A percentile compares a stretch with the other conserved stretches of the same genome.
Conservation (phyloP, 75 land plant genomes). For the Pseudotsuga menziesii region DNA sequence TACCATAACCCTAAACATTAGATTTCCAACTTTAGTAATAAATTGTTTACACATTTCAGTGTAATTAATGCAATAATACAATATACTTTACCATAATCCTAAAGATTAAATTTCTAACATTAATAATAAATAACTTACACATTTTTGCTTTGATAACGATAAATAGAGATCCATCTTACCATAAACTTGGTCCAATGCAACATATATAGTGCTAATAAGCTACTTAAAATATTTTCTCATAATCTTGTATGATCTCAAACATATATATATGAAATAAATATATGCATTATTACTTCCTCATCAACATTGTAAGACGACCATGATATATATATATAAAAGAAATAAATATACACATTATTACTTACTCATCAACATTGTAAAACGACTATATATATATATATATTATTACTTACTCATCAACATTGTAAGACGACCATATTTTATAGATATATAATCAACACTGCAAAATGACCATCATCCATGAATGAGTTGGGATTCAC, state of each 20-base stretch:
- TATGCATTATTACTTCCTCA: too few species aligned
- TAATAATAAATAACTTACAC: neutral
- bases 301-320: too few species aligned
- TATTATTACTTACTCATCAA: too few species aligned
- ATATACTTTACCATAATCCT: too few species aligned
- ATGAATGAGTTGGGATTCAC: neutral
- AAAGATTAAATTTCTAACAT: too few species aligned
- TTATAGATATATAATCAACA: too few species aligned
- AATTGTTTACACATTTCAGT: neutral
- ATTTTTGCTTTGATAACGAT: neutral
- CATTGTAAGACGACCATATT: too few species aligned
- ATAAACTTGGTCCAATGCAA: constrained; percentile 14
- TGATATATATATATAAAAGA: neutral
- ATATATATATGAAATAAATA: neutral
- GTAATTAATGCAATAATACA: too few species aligned
- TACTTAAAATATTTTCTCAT: constrained; percentile 9
- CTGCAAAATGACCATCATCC: constrained; percentile 17
- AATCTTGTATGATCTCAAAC: constrained; percentile 20
- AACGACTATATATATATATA: constrained; percentile 14
- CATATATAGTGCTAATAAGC: constrained; percentile 2
- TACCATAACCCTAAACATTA: too few species aligned
- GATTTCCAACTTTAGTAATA: too few species aligned
- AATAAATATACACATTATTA: neutral
- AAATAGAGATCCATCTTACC: neutral
- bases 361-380: too few species aligned